Base-by-base conservation (phyloP, 768 basidiomycete genomes). In the Hygrophorus russula region DNA sequence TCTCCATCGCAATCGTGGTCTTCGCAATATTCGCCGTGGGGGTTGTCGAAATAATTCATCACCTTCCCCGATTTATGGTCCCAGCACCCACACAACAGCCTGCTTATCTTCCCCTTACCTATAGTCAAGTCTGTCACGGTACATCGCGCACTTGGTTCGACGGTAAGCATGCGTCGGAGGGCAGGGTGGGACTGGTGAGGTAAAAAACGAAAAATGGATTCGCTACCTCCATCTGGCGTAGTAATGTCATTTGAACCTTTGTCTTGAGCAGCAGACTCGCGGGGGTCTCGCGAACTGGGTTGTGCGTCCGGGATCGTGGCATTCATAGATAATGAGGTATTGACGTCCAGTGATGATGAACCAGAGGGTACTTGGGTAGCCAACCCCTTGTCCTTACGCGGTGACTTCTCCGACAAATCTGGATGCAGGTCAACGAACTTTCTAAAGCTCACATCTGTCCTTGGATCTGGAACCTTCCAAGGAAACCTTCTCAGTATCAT, bases 401-500 rank as follows among this genome's bases (percentile, higher is more conserved):
- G 57, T 4, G 73, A 69, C 50, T 71, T 71, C 41, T 61, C 57
- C 11, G 69, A 69, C 24, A 96, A 69, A 59, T 96, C 91, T 19
- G 93, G 91, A 60, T n/a, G n/a, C n/a, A 91, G 85, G 51, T 83
- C 74, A 50, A 97, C 82, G 56, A 96, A 99, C 6, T 90, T 80
- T 47, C 81, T 77, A 70, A 90, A 99, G 56, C 80, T 86, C 45
- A 85, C 75, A 59, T 98, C 96, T 13, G 79, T 79, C 73, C 93
- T 94, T 54, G 80, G 70, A 58, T 99, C 96, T 8, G 96, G 93
- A 45, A 98, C 84, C 63, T 91, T 98, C 96, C 96, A 99, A 4
- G 96, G 96, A 70, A 99, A 99, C 39, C 96, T 77, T 42, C 94
- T 76, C 27, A 99, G 76, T 50, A 96, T 70, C 96, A 99, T 99